Percentiles rank a stretch among this genome's conserved stretches.
phyloP scores from a whole-genome alignment of 2,329 filamentous ascomycete species.

The Coniochaeta prunicola region DNA sequence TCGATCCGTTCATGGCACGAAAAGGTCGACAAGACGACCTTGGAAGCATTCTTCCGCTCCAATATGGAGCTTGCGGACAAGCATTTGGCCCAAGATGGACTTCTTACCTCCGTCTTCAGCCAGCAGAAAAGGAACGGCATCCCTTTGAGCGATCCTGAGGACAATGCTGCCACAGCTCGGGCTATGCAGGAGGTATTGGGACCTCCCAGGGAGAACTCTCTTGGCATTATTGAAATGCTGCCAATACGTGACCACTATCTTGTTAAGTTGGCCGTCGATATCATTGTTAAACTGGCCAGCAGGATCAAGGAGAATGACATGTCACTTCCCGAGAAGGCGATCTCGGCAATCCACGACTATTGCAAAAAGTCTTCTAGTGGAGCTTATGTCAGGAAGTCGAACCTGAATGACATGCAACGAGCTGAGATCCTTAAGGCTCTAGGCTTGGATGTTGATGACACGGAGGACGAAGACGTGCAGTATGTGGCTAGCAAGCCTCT shows the following conservation, averaged over 20 bases:
- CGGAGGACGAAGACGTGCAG: constrained; percentile 39
- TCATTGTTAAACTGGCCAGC: constrained; percentile 77
- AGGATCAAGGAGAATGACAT: constrained; percentile 74
- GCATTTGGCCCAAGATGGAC: constrained; percentile 75
- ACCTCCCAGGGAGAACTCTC: constrained; percentile 53
- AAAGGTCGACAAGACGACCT: constrained; percentile 63
- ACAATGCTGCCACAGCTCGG: constrained; percentile 3
- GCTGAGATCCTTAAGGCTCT: constrained; percentile 67
- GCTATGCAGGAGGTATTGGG: constrained; percentile 47
- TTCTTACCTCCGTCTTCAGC: constrained; percentile 66
- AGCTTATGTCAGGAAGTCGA: constrained; percentile 59
- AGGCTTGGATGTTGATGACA: constrained; percentile 46
- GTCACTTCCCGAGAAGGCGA: constrained; percentile 54
- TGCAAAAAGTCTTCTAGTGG: constrained; percentile 46
- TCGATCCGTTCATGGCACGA: constrained; percentile 80
- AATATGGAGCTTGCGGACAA: constrained; percentile 89
- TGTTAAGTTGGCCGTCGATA: constrained; percentile 70
- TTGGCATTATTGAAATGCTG: constrained; percentile 80
- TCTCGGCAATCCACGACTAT: constrained; percentile 57
- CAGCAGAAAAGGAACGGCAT: constrained; percentile 12
- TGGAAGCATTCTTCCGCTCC: constrained; percentile 91
- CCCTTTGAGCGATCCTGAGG: constrained; percentile 2
- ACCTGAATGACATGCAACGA: constrained; percentile 73
- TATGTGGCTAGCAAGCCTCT: constrained; percentile 33
- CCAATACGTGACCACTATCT: constrained; percentile 83